These are phyloP conservation scores for Eimeria necatrix DNA, from an alignment of 169 alveolate genomes.

Conservation along the genomic window DNA sequence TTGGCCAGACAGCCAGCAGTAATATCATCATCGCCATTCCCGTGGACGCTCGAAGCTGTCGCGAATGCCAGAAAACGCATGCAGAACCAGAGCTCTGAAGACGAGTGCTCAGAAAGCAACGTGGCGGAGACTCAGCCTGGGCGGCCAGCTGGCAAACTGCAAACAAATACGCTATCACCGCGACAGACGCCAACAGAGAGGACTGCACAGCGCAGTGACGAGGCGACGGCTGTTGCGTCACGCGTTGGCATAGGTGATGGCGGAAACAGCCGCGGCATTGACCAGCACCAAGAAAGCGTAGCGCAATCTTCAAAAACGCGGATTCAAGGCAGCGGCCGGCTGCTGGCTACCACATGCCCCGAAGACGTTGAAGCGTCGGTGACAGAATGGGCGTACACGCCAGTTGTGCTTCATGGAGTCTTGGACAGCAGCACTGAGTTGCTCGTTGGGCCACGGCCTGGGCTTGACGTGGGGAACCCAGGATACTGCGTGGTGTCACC, in stretches of 20 bases:
- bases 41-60: slow-evolving; percentile 72
- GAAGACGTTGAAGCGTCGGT: slow-evolving; percentile 48
- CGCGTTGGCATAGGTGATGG: slow-evolving; percentile 47
- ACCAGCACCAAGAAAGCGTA: slow-evolving; percentile 56
- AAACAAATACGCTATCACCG: background rate
- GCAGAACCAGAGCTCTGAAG: background rate
- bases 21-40: slow-evolving; percentile 73
- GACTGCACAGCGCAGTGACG: background rate
- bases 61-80: slow-evolving; percentile 15
- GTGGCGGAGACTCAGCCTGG: background rate
- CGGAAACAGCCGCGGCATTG: background rate
- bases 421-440: slow-evolving; percentile 88
- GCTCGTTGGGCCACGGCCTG: slow-evolving; percentile 90
- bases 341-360: slow-evolving; percentile 44
- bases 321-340: slow-evolving; percentile 34
- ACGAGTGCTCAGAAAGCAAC: background rate
- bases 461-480: slow-evolving; percentile 82
- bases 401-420: slow-evolving; percentile 86
- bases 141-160: background rate
- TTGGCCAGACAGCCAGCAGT: slow-evolving; percentile 81
- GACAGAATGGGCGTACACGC: slow-evolving; percentile 82
- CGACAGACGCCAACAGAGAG: background rate
- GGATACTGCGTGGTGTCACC: slow-evolving; percentile 90
- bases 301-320: background rate
- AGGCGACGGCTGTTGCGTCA: slow-evolving; percentile 83